A percentile compares a stretch with the other conserved stretches of the same genome.
These are phyloP conservation scores for Amanita inopinata DNA, from an alignment of 768 basidiomycete genomes.

Conservation along the genomic window DNA sequence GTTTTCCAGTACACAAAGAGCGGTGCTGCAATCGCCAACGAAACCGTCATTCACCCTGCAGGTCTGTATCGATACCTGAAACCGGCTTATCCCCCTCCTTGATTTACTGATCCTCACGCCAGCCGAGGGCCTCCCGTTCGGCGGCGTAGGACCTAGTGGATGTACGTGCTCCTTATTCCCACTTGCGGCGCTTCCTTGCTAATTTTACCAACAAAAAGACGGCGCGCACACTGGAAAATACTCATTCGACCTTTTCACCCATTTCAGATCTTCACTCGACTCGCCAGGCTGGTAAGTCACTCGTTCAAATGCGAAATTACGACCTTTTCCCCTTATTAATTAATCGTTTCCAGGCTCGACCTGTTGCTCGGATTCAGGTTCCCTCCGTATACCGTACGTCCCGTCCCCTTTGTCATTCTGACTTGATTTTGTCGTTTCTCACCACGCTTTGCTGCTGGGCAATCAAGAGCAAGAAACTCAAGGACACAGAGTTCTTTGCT, in stretches of 20 bases:
- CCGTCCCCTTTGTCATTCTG: neutral
- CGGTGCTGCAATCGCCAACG: slow-evolving; percentile 64
- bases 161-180: slow-evolving; percentile 1
- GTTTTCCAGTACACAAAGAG: slow-evolving; percentile 65
- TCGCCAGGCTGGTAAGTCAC: slow-evolving; percentile 44
- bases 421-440: neutral
- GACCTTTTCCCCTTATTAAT: neutral
- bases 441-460: neutral
- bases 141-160: slow-evolving; percentile 18
- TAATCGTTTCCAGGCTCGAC: slow-evolving; percentile 32
- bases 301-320: slow-evolving; percentile 16
- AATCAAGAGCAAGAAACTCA: slow-evolving; percentile 23
- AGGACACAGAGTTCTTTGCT: slow-evolving; percentile 18
- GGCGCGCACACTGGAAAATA: slow-evolving; percentile 68
- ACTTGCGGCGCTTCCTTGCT: neutral
- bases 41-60: slow-evolving; percentile 50
- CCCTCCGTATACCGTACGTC: slow-evolving; percentile 47
- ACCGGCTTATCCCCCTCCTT: neutral
- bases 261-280: slow-evolving; percentile 51
- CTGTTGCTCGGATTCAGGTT: slow-evolving; percentile 40
- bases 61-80: slow-evolving; percentile 31
- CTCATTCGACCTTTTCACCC: slow-evolving; percentile 72
- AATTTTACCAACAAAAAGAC: slow-evolving; percentile 23
- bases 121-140: slow-evolving; percentile 20
- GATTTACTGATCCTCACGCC: neutral